Base-by-base conservation (phyloP, 2,329 filamentous ascomycete species). In the Botrytis elliptica region DNA sequence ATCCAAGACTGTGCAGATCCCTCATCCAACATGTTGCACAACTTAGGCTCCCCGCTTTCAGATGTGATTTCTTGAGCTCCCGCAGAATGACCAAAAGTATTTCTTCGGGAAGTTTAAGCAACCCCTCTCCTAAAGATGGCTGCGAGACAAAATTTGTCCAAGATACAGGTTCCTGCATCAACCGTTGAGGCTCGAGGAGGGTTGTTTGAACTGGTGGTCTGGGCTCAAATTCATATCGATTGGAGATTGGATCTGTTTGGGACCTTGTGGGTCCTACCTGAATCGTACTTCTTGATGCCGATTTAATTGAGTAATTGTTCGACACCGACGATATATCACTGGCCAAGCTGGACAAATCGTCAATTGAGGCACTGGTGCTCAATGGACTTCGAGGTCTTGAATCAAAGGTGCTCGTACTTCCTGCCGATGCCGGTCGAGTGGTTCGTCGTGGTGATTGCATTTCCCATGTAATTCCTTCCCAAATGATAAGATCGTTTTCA, bases 1-100 rank as follows among this genome's bases (percentile, higher is more conserved):
- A 73, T 18, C 85, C 84, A 59, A 90, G 79, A 60, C 84, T 85
- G 76, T 85, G 87, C 44, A 86, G 81, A 77, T 91, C 89, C 67
- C 89, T 84, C 87, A 90, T 89, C 87, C 88, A 90, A 80, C 89
- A 91, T 29, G 89, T 91, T 25, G 88, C 85, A 78, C 89, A 91
- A 80, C 88, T 89, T 49, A 82, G 81, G 75, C 85, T 87, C 4
- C 82, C 81, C 22, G 81, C 78, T 10, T 80, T 81, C 20, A 90
- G 78, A 78, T 91, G 89, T 22, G 85, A 79, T 55, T 83, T 82
- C 78, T 85, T 87, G 29, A 91, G 81, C 71, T 86, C 84, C 57
- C 84, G 84, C 49, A 91, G 78, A n/a, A 91, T 86, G 49, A 88
- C 81, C 70, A 86, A 84, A 64, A 91, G 80, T 2, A 91, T 87